Percentiles rank a stretch among this genome's conserved stretches.
Conservation (phyloP, 1,139 yeast genomes). For the Arxiozyma slooffiae region DNA sequence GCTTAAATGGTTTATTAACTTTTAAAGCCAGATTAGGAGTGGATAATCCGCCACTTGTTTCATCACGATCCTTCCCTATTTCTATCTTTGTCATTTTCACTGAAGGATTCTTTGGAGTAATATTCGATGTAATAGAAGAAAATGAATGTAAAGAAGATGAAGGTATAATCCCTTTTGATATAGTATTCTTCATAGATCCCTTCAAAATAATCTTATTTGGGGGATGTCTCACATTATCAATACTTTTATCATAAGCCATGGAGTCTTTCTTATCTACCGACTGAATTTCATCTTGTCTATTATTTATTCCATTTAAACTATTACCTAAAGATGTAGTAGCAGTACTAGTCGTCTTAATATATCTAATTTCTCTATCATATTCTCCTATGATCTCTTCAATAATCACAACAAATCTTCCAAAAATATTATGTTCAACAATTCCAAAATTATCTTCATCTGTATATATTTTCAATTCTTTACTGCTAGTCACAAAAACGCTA, state of each 20-base stretch:
- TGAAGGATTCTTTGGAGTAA: not conserved
- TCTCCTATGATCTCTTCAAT: conserved; percentile 16
- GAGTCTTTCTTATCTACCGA: not conserved
- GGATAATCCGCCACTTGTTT: conserved; percentile 2
- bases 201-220: not conserved
- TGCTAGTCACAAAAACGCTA: conserved; percentile 21
- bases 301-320: not conserved
- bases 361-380: conserved; percentile 16
- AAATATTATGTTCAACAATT: conserved; percentile 23
- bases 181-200: not conserved
- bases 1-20: conserved; percentile 24
- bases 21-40: conserved; percentile 16
- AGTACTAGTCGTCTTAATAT: conserved; percentile 1
- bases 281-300: not conserved
- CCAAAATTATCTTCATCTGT: conserved; percentile 20
- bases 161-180: not conserved
- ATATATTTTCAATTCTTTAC: conserved; percentile 15
- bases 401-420: conserved; percentile 21
- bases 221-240: not conserved
- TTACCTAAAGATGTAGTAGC: not conserved
- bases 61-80: not conserved
- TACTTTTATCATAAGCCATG: not conserved
- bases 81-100: not conserved
- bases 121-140: too few relatives aligned
- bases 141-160: not conserved